Percentiles rank a stretch among this genome's conserved stretches.
These are phyloP conservation scores for Candida dendrica DNA, from an alignment of 805 yeast species.

Conservation along the genomic window DNA sequence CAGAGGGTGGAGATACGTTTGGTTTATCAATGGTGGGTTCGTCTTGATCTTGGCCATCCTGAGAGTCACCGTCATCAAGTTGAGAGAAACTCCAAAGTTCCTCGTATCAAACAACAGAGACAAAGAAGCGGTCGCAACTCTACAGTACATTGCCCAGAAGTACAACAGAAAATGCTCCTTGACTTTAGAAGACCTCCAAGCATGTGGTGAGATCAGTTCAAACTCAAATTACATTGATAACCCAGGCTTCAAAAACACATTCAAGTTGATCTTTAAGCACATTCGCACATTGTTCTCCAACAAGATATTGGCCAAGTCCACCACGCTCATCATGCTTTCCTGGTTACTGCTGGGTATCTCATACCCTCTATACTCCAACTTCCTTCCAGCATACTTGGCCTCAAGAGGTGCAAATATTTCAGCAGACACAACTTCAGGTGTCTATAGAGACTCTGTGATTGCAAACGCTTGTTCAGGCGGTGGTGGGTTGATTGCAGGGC, in stretches of 20 bases:
- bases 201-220: slow-evolving; percentile 33
- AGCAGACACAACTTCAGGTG: slow-evolving; percentile 30
- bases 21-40: slow-evolving; percentile 45
- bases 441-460: slow-evolving; percentile 41
- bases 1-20: slow-evolving; percentile 54
- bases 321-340: slow-evolving; percentile 36
- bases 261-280: slow-evolving; percentile 22
- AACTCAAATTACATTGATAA: slow-evolving; percentile 14
- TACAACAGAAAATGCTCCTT: slow-evolving; percentile 33
- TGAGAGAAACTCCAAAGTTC: slow-evolving; percentile 49
- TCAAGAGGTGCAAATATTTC: slow-evolving; percentile 39
- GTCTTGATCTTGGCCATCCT: slow-evolving; percentile 40
- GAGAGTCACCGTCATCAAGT: slow-evolving; percentile 34
- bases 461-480: slow-evolving; percentile 36
- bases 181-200: slow-evolving; percentile 38
- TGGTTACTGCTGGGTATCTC: slow-evolving; percentile 53
- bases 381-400: slow-evolving; percentile 44
- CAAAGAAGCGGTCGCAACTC: slow-evolving; percentile 36
- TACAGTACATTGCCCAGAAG: slow-evolving; percentile 38
- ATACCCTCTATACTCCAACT: slow-evolving; percentile 45
- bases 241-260: neutral
- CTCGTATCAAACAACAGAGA: slow-evolving; percentile 42
- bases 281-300: slow-evolving; percentile 37
- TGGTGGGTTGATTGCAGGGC: slow-evolving; percentile 45
- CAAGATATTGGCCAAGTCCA: slow-evolving; percentile 29